Evolutionary conservation across 1,139 yeast genomes (phyloP).

Genomic region (Sugiyamaella paludigena): DNA sequence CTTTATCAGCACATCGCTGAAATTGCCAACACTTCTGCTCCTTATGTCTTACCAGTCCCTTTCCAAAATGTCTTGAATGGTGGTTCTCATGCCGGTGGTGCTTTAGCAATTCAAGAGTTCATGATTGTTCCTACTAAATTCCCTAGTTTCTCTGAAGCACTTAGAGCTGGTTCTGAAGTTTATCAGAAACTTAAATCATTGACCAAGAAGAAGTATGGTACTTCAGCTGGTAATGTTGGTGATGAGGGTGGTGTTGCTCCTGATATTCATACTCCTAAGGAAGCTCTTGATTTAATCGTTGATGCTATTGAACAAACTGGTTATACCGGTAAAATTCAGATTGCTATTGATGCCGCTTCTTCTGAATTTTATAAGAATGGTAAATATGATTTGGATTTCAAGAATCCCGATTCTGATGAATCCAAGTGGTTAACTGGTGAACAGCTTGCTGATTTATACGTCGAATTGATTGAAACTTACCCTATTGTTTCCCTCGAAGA

Average conservation of each 20-base stretch:
- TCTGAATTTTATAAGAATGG: slow-evolving; percentile 96
- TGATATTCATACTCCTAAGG: slow-evolving; percentile 85
- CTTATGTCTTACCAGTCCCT: slow-evolving; percentile 89
- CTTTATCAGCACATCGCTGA: slow-evolving; percentile 82
- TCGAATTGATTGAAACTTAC: slow-evolving; percentile 73
- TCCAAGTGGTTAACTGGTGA: slow-evolving; percentile 87
- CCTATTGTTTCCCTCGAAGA: slow-evolving; percentile 97
- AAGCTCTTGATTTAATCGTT: slow-evolving; percentile 89
- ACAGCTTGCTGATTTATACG: slow-evolving; percentile 81
- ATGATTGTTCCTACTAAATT: slow-evolving; percentile 96
- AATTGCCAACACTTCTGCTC: slow-evolving; percentile 61
- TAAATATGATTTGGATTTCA: slow-evolving; percentile 94
- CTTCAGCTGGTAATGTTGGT: slow-evolving; percentile 98
- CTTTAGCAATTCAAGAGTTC: slow-evolving; percentile 96
- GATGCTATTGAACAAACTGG: slow-evolving; percentile 88
- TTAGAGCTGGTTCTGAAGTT: slow-evolving; percentile 94
- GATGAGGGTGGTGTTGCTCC: slow-evolving; percentile 99
- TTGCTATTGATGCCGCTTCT: slow-evolving; percentile 94
- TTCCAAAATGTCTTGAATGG: slow-evolving; percentile 98
- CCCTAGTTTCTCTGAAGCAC: slow-evolving; percentile 82
- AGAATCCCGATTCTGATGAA: slow-evolving; percentile 86
- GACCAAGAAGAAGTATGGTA: slow-evolving; percentile 91
- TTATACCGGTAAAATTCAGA: slow-evolving; percentile 83
- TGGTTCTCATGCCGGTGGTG: slow-evolving; percentile 99
- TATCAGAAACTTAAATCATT: slow-evolving; percentile 90